phyloP scores from a whole-genome alignment of 179 eudicot genomes.

The Corrigiola litoralis region DNA sequence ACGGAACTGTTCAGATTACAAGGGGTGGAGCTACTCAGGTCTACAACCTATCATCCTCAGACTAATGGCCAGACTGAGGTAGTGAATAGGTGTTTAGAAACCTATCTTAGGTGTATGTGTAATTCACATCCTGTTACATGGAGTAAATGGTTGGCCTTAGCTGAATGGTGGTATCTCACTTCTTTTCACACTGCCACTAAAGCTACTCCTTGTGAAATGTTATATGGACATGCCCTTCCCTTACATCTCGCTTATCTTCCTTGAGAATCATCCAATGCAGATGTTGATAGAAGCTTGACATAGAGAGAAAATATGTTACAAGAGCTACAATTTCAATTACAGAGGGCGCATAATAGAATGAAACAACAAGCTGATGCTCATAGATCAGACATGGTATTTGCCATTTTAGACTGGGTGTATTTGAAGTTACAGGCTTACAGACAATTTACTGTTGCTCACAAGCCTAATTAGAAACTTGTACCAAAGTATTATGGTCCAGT shows the following conservation, averaged over 20 bases:
- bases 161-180: slow-evolving; percentile 20
- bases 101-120: slow-evolving; percentile 2
- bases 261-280: neutral
- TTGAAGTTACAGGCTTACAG: too few species aligned
- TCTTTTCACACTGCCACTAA: neutral
- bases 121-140: neutral
- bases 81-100: neutral
- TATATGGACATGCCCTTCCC: neutral
- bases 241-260: too few species aligned
- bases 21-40: neutral
- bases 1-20: neutral
- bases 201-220: slow-evolving; percentile 5
- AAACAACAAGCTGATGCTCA: slow-evolving; percentile 4
- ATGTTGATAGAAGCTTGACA: neutral
- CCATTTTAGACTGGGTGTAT: slow-evolving; percentile 11
- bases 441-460: neutral
- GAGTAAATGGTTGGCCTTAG: slow-evolving; percentile 10
- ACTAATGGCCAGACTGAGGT: too few species aligned
- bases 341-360: slow-evolving; percentile 6
- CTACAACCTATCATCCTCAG: neutral
- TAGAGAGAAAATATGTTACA: slow-evolving; percentile 2
- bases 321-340: neutral
- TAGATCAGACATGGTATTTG: neutral
- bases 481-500: slow-evolving; percentile 17
- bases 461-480: neutral